Evolutionary conservation across 495 filamentous ascomycete genomes (phyloP).

Genomic region (Aspergillus sclerotioniger): DNA sequence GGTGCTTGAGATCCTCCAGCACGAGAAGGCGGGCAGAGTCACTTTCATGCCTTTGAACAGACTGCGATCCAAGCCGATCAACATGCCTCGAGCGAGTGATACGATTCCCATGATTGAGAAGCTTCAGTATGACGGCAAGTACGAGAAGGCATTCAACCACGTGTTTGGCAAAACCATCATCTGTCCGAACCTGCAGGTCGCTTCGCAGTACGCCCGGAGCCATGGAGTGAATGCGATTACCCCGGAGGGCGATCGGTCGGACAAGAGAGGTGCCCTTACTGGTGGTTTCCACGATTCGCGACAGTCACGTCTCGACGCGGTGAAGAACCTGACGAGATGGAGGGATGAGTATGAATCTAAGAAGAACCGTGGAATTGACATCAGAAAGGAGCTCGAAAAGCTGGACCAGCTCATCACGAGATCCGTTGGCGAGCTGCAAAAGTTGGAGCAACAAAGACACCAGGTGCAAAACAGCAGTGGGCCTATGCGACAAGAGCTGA

Average conservation of each 20-base stretch:
- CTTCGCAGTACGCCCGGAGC: conserved; percentile 82
- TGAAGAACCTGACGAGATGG: conserved; percentile 71
- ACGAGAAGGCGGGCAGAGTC: conserved; percentile 77
- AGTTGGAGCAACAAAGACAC: conserved; percentile 71
- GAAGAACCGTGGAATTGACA: conserved; percentile 53
- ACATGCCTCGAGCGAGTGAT: conserved; percentile 82
- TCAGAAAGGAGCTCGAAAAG: conserved; percentile 64
- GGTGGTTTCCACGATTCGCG: conserved; percentile 88
- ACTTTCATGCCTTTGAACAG: conserved; percentile 94
- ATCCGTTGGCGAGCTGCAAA: conserved; percentile 76
- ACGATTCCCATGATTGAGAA: conserved; percentile 84
- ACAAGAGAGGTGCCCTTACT: conserved; percentile 91
- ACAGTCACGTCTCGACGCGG: conserved; percentile 77
- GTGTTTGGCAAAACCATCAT: conserved; percentile 96
- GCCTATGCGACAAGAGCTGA: conserved; percentile 70
- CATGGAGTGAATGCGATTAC: conserved; percentile 92
- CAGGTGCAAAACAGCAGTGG: conserved; percentile 82
- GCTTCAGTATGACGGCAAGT: conserved; percentile 72
- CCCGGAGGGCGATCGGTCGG: conserved; percentile 85
- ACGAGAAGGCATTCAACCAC: conserved; percentile 83
- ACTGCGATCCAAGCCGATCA: conserved; percentile 61
- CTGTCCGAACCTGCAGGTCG: conserved; percentile 82
- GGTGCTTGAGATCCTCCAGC: conserved; percentile 75
- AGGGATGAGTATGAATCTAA: conserved; percentile 71
- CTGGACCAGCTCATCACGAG: conserved; percentile 85